phyloP scores from a whole-genome alignment of 768 basidiomycete species.

The Chalciporus piperatus region DNA sequence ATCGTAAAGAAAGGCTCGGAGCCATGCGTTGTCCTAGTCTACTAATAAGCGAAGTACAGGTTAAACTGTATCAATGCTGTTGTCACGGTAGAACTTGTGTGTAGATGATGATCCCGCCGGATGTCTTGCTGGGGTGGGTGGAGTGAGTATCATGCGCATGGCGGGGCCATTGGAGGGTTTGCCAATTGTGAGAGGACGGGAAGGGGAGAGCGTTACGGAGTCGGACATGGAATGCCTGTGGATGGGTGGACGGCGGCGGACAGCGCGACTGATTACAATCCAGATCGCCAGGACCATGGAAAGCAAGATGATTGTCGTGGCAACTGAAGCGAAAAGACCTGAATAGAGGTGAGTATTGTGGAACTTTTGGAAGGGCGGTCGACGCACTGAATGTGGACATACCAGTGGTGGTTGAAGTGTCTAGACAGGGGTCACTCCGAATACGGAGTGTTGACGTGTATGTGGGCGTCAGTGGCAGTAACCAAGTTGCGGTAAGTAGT shows the following conservation, averaged over 20 bases:
- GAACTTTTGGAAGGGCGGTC: not conserved
- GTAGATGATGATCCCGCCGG: too few species aligned
- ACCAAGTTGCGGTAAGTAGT: too few species aligned
- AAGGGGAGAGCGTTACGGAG: slow-evolving; percentile 1
- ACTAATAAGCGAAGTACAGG: too few species aligned
- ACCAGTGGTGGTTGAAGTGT: not conserved
- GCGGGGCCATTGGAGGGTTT: not conserved
- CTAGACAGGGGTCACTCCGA: not conserved
- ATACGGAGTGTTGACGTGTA: slow-evolving; percentile 20
- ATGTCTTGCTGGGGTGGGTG: slow-evolving; percentile 6
- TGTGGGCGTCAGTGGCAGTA: slow-evolving; percentile 12
- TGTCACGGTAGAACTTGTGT: not conserved
- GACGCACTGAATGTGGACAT: not conserved
- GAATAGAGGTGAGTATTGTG: not conserved
- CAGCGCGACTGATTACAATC: not conserved
- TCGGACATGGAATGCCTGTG: not conserved
- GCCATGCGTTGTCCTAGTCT: too few species aligned
- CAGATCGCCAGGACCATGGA: not conserved
- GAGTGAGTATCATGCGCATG: slow-evolving; percentile 7
- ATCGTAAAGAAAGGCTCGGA: too few species aligned
- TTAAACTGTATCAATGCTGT: not conserved
- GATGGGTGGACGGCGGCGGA: not conserved
- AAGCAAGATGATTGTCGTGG: not conserved
- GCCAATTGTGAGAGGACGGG: not conserved
- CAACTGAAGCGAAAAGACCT: not conserved